Conservation (phyloP, 495 filamentous ascomycete genomes). For the Neurospora sp. region DNA sequence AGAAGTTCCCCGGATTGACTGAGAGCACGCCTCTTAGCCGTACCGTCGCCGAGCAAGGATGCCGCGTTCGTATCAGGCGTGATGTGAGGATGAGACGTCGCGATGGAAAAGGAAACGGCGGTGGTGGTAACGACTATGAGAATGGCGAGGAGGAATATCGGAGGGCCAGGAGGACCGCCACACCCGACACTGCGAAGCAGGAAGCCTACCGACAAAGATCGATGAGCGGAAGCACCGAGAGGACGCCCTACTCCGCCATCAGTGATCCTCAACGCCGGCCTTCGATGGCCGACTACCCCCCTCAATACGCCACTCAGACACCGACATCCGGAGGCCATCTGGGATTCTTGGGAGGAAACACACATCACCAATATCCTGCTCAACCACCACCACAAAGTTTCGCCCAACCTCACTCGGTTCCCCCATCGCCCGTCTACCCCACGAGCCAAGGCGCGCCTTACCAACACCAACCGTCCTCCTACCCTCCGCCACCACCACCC, state of each 20-base stretch:
- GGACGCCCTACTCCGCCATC: slow-evolving; percentile 28
- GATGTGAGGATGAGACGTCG: slow-evolving; percentile 95
- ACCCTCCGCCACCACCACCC: slow-evolving; percentile 31
- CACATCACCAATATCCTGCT: slow-evolving; percentile 21
- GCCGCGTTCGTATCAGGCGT: slow-evolving; percentile 89
- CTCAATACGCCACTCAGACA: slow-evolving; percentile 32
- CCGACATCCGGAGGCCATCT: slow-evolving; percentile 26
- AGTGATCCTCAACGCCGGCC: slow-evolving; percentile 42
- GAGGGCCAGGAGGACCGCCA: slow-evolving; percentile 44
- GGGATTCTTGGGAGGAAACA: slow-evolving; percentile 20
- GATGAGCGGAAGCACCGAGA: slow-evolving; percentile 58
- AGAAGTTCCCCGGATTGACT: slow-evolving; percentile 94
- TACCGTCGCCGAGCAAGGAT: slow-evolving; percentile 91
- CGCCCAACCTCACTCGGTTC: slow-evolving; percentile 36
- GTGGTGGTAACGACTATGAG: slow-evolving; percentile 55
- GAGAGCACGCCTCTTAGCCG: slow-evolving; percentile 86
- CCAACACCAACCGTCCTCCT: slow-evolving; percentile 20
- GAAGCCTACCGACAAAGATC: slow-evolving; percentile 60
- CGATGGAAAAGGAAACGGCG: slow-evolving; percentile 49
- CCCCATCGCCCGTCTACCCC: slow-evolving; percentile 35
- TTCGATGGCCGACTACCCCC: slow-evolving; percentile 42
- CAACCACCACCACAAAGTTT: slow-evolving; percentile 34
- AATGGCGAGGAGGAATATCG: slow-evolving; percentile 59
- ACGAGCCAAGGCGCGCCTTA: slow-evolving; percentile 13
- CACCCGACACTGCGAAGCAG: slow-evolving; percentile 46